Conservation (phyloP, 1,139 yeast species). For the Kazachstania sp. region DNA sequence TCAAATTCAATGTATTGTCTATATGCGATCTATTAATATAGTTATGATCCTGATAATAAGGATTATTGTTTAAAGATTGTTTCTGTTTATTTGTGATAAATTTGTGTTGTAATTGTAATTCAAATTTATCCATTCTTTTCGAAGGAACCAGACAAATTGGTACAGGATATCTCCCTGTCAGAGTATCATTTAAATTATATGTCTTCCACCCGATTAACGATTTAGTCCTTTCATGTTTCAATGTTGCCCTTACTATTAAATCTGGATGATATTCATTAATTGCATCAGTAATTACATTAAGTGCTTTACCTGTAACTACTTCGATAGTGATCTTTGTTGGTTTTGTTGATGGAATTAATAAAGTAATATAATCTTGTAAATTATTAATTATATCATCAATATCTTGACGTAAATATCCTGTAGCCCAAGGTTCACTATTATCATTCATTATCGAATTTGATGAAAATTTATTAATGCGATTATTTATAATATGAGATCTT, state of each 20-base stretch:
- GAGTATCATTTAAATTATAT: constrained; percentile 50
- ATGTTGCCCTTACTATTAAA: constrained; percentile 34
- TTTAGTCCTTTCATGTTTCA: constrained; percentile 15
- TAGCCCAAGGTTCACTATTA: constrained; percentile 15
- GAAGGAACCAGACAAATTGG: constrained; percentile 65
- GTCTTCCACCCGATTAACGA: constrained; percentile 11
- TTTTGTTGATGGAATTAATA: constrained; percentile 39
- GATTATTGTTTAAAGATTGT: too few relatives aligned
- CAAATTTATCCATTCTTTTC: constrained; percentile 50
- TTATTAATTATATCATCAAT: constrained; percentile 30
- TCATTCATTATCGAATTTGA: background rate
- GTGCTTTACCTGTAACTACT: constrained; percentile 51
- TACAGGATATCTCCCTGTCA: constrained; percentile 56
- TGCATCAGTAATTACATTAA: constrained; percentile 51
- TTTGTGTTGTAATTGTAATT: constrained; percentile 29
- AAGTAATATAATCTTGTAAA: constrained; percentile 27
- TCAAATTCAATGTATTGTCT: background rate
- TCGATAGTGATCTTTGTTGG: constrained; percentile 56
- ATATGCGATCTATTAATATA: too few relatives aligned
- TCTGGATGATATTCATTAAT: constrained; percentile 57
- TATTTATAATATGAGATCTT: constrained; percentile 3
- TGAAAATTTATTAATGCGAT: background rate
- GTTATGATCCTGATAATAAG: too few relatives aligned
- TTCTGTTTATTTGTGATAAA: background rate
- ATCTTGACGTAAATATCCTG: constrained; percentile 22